Conservation (phyloP, 1,139 yeast genomes). For the Scheffersomyces stambukii region DNA sequence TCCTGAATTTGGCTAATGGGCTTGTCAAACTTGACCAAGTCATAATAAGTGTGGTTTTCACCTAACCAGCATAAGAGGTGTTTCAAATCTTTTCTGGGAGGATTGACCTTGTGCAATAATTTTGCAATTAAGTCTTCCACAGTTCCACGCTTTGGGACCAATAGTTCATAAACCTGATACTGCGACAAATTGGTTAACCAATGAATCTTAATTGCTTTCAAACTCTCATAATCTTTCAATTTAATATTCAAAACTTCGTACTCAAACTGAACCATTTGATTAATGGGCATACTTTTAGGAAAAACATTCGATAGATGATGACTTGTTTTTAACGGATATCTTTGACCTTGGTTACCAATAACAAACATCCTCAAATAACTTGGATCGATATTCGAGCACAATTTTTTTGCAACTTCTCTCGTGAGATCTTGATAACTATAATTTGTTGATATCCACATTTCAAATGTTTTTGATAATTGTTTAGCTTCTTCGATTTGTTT, state of each 20-base stretch:
- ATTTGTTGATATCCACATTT: conserved; percentile 67
- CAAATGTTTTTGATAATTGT: conserved; percentile 33
- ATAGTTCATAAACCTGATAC: conserved; percentile 65
- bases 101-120: conserved; percentile 51
- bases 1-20: conserved; percentile 32
- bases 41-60: conserved; percentile 35
- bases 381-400: conserved; percentile 59
- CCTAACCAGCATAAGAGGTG: conserved; percentile 60
- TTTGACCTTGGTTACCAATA: conserved; percentile 50
- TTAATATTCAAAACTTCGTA: conserved; percentile 78
- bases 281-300: conserved; percentile 45
- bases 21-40: conserved; percentile 33
- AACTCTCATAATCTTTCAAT: conserved; percentile 70
- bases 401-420: conserved; percentile 47
- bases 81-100: conserved; percentile 46
- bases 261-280: conserved; percentile 48
- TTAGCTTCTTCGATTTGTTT: conserved; percentile 14
- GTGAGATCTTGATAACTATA: conserved; percentile 61
- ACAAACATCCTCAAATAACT: conserved; percentile 63
- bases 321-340: conserved; percentile 44
- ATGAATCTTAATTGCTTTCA: conserved; percentile 57
- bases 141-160: conserved; percentile 60
- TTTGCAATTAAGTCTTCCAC: conserved; percentile 54
- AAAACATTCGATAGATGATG: conserved; percentile 43
- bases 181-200: conserved; percentile 65